A percentile compares a stretch with the other conserved stretches of the same genome.
phyloP scores from a whole-genome alignment of 768 basidiomycete species.

The Boletus edulis region DNA sequence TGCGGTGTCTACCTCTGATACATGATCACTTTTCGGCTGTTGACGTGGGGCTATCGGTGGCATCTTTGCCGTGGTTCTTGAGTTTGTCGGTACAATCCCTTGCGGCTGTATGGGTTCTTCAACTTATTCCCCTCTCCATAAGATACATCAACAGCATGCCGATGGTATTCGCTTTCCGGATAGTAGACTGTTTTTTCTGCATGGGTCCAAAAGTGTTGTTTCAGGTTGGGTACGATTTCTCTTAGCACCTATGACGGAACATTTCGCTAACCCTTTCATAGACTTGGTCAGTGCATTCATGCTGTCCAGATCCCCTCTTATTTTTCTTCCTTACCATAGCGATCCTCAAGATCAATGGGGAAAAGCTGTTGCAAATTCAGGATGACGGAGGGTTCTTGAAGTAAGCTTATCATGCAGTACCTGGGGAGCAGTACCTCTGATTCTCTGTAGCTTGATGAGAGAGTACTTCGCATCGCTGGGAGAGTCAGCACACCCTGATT shows the following conservation, averaged over 20 bases:
- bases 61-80: constrained; percentile 97
- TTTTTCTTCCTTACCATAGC: constrained; percentile 46
- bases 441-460: constrained; percentile 73
- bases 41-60: constrained; percentile 96
- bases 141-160: constrained; percentile 92
- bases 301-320: constrained; percentile 8
- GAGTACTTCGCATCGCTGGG: constrained; percentile 93
- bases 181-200: constrained; percentile 96
- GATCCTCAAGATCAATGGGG: constrained; percentile 96
- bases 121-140: constrained; percentile 23
- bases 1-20: constrained; percentile 86
- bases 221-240: constrained; percentile 79
- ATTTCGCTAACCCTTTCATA: constrained; percentile 26
- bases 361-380: constrained; percentile 85
- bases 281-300: constrained; percentile 48
- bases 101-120: neutral
- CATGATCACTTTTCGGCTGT: constrained; percentile 88
- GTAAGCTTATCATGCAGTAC: constrained; percentile 41
- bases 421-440: neutral
- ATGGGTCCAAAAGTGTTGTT: constrained; percentile 99
- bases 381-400: constrained; percentile 97
- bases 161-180: constrained; percentile 96
- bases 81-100: constrained; percentile 68
- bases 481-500: constrained; percentile 89
- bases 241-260: neutral